phyloP scores from a whole-genome alignment of 78 protist species.

The Planoprotostelium fungivorum region DNA sequence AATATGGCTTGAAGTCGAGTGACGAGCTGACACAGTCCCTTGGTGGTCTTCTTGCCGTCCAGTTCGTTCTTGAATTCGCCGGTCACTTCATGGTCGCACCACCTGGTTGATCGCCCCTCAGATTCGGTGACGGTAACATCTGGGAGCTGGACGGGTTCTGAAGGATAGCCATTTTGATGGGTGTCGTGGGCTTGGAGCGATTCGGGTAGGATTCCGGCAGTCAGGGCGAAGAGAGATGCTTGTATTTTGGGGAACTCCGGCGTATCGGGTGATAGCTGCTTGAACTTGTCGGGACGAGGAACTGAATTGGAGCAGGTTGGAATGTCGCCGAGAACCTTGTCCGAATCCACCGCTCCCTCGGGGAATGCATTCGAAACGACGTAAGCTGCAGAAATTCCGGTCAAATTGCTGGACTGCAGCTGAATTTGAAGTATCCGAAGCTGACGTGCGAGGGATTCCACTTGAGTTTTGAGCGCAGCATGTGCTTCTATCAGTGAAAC shows the following conservation, averaged over 20 bases:
- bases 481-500: not conserved
- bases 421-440: not conserved
- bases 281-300: not conserved
- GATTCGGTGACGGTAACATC: not conserved
- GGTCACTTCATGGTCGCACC: constrained; percentile 1
- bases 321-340: too few relatives aligned
- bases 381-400: not conserved
- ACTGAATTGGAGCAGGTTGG: too few relatives aligned
- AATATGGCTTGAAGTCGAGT: not conserved
- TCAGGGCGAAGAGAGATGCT: constrained; percentile 2
- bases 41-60: constrained; percentile 2
- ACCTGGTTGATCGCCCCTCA: not conserved
- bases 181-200: constrained; percentile 1
- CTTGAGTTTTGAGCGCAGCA: not conserved
- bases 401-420: not conserved
- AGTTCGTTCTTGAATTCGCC: not conserved
- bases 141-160: constrained; percentile 2
- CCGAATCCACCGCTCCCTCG: too few relatives aligned
- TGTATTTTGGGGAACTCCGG: not conserved
- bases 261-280: not conserved
- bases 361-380: too few relatives aligned
- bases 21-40: not conserved
- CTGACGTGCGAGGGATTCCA: not conserved
- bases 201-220: not conserved
- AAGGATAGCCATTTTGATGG: not conserved